These are phyloP conservation scores for Penicillium sp. DNA, from an alignment of 2,329 filamentous ascomycete genomes.

Conservation along the genomic window DNA sequence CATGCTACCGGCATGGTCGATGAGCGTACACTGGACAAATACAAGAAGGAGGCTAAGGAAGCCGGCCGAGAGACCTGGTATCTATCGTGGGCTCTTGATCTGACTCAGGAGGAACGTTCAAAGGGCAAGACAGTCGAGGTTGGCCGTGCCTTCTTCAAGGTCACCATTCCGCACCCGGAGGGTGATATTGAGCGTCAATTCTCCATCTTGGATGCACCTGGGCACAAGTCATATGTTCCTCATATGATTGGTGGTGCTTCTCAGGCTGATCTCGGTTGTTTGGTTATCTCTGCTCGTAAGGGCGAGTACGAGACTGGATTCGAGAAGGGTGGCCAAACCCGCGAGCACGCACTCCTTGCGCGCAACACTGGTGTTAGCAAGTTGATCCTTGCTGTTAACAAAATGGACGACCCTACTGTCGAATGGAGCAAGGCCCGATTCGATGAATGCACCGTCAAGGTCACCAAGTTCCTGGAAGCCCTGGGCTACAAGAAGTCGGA, in stretches of 20 bases:
- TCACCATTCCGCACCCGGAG: slow-evolving; percentile 44
- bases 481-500: slow-evolving; percentile 96
- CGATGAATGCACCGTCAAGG: slow-evolving; percentile 88
- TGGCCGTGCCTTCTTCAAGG: slow-evolving; percentile 93
- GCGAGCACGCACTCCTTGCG: slow-evolving; percentile 95
- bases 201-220: slow-evolving; percentile 93
- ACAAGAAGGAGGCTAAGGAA: slow-evolving; percentile 95
- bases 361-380: slow-evolving; percentile 99
- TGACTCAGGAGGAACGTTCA: slow-evolving; percentile 92
- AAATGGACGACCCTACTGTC: slow-evolving; percentile 98
- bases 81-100: slow-evolving; percentile 94
- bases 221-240: slow-evolving; percentile 96
- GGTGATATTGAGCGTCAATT: slow-evolving; percentile 79
- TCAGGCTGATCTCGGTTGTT: slow-evolving; percentile 87
- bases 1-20: slow-evolving; percentile 99
- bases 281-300: slow-evolving; percentile 95
- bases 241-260: slow-evolving; percentile 97
- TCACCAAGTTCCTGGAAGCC: slow-evolving; percentile 81
- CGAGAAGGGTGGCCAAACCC: slow-evolving; percentile 91
- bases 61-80: slow-evolving; percentile 98
- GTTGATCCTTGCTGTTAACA: slow-evolving; percentile 91
- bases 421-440: slow-evolving; percentile 93
- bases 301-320: slow-evolving; percentile 99
- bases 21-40: slow-evolving; percentile 96
- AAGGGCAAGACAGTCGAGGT: slow-evolving; percentile 99